phyloP scores from a whole-genome alignment of 1,284 basidiomycete genomes.

The Cutaneotrichosporon cavernicola region DNA sequence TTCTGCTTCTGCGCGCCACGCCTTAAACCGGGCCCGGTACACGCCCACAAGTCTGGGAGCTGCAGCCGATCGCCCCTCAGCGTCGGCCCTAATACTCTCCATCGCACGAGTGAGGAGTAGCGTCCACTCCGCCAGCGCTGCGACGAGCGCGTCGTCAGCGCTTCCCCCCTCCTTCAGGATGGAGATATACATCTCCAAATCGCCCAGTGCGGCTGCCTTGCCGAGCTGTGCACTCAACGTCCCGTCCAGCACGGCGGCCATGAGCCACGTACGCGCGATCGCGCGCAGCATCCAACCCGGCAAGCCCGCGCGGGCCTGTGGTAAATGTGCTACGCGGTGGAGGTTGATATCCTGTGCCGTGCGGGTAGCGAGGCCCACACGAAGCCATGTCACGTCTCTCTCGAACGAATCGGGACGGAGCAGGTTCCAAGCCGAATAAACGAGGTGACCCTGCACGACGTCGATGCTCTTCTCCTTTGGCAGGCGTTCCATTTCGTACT shows the following conservation, averaged over 20 bases:
- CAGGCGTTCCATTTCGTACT: constrained; percentile 38
- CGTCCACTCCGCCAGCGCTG: constrained; percentile 37
- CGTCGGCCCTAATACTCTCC: constrained; percentile 27
- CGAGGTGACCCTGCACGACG: constrained; percentile 37
- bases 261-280: constrained; percentile 40
- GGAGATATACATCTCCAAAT: constrained; percentile 24
- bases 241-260: constrained; percentile 30
- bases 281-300: constrained; percentile 31
- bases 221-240: constrained; percentile 36
- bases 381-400: constrained; percentile 40
- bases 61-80: constrained; percentile 10
- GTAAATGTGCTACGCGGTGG: constrained; percentile 34
- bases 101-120: constrained; percentile 31
- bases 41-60: constrained; percentile 24
- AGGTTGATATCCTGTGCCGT: constrained; percentile 43
- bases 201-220: constrained; percentile 28
- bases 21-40: constrained; percentile 27
- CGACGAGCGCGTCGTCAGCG: constrained; percentile 32
- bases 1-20: constrained; percentile 29
- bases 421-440: constrained; percentile 42
- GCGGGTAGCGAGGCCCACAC: constrained; percentile 33
- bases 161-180: constrained; percentile 14
- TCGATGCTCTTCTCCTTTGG: constrained; percentile 43
- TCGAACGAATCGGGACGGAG: constrained; percentile 38
- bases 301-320: constrained; percentile 29